Percentiles rank a stretch among this genome's conserved stretches.
These are phyloP conservation scores for Globisporangium cystogenes DNA, from an alignment of 352 stramenopile genomes.

Conservation along the genomic window DNA sequence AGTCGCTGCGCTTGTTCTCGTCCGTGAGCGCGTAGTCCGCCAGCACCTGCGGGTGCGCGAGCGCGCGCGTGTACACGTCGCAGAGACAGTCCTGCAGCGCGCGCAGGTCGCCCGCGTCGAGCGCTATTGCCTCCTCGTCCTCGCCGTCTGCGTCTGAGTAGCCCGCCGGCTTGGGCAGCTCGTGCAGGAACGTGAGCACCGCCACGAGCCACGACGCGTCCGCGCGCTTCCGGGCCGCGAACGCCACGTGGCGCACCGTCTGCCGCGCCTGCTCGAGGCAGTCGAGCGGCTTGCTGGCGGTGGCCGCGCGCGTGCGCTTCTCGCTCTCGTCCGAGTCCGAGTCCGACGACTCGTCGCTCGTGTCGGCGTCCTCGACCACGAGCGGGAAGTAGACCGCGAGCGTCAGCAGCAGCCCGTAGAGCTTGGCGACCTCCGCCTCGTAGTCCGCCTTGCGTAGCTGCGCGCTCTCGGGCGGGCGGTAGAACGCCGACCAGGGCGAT, in stretches of 20 bases:
- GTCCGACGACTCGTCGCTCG: slow-evolving; percentile 31
- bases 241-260: slow-evolving; percentile 27
- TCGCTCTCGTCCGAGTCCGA: slow-evolving; percentile 32
- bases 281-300: slow-evolving; percentile 15
- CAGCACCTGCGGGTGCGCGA: slow-evolving; percentile 16
- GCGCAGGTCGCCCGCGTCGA: slow-evolving; percentile 21
- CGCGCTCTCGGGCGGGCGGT: slow-evolving; percentile 29
- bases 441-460: slow-evolving; percentile 24
- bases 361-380: slow-evolving; percentile 18
- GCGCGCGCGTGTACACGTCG: slow-evolving; percentile 47
- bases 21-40: slow-evolving; percentile 5
- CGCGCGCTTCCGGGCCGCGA: slow-evolving; percentile 32
- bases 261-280: slow-evolving; percentile 26
- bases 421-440: slow-evolving; percentile 38
- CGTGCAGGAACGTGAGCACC: slow-evolving; percentile 33
- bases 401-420: slow-evolving; percentile 36
- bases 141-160: slow-evolving; percentile 38
- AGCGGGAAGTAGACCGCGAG: slow-evolving; percentile 54
- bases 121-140: slow-evolving; percentile 21
- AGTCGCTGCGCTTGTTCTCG: slow-evolving; percentile 14
- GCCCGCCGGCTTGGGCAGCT: slow-evolving; percentile 29
- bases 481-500: slow-evolving; percentile 50
- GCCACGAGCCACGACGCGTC: slow-evolving; percentile 32
- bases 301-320: neutral
- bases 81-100: slow-evolving; percentile 40